These are phyloP conservation scores for Claviceps purpurea DNA, from an alignment of 2,329 filamentous ascomycete species.

Conservation along the genomic window DNA sequence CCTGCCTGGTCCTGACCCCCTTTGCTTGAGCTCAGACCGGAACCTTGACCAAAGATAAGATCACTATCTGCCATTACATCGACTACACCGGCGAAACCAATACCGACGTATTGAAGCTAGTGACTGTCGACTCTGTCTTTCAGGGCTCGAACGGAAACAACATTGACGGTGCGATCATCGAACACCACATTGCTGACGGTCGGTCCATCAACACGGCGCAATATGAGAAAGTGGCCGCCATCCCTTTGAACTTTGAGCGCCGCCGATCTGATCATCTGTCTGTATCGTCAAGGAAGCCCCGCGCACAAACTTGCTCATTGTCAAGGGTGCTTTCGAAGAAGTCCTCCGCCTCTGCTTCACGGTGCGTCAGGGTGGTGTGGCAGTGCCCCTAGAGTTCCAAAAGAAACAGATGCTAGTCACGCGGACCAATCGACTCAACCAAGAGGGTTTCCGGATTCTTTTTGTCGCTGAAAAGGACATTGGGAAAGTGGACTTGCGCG, in stretches of 20 bases:
- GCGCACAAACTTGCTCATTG: conserved; percentile 14
- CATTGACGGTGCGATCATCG: conserved; percentile 15
- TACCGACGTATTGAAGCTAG: conserved; percentile 13
- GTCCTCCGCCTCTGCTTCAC: conserved; percentile 12
- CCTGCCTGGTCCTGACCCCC: background rate
- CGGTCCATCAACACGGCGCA: conserved; percentile 9
- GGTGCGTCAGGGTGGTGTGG: conserved; percentile 8
- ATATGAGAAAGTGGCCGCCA: conserved; percentile 11
- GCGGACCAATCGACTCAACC: conserved; percentile 9
- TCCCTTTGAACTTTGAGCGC: conserved; percentile 16
- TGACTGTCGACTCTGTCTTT: conserved; percentile 13
- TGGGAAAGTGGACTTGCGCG: conserved; percentile 3
- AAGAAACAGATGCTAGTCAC: conserved; percentile 7
- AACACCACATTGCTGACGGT: conserved; percentile 7
- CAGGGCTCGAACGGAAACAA: conserved; percentile 16
- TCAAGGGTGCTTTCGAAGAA: conserved; percentile 18
- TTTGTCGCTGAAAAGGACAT: conserved; percentile 13
- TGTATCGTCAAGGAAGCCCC: conserved; percentile 12
- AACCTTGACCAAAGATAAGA: conserved; percentile 17
- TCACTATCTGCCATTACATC: conserved; percentile 13
- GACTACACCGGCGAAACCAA: conserved; percentile 10
- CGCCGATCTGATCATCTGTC: conserved; percentile 12
- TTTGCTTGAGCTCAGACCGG: conserved; percentile 10
- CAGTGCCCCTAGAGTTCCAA: conserved; percentile 8
- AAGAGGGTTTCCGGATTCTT: conserved; percentile 12